Evolutionary conservation across 2,329 filamentous ascomycete species (phyloP).

Genomic region (Aspergillus pseudoterreus): DNA sequence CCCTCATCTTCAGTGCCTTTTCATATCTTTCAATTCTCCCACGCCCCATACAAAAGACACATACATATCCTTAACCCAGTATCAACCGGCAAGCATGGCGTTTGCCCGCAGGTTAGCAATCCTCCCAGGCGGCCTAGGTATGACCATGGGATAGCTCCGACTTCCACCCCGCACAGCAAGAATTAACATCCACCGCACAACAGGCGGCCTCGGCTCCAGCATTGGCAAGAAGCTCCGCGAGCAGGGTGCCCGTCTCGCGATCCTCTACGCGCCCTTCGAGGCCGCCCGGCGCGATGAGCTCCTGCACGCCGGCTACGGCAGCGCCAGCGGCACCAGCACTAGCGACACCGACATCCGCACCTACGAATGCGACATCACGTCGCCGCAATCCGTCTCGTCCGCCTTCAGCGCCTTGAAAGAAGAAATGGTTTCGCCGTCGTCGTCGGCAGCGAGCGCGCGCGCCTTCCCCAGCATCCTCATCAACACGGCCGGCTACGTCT

Average conservation of each 20-base stretch:
- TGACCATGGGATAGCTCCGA: constrained; percentile 2
- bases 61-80: neutral
- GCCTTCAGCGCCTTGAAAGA: constrained; percentile 39
- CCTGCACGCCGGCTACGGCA: constrained; percentile 35
- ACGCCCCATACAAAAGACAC: no score
- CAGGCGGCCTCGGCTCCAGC: constrained; percentile 42
- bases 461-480: constrained; percentile 39
- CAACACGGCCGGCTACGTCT: constrained; percentile 46
- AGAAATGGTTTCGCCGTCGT: constrained; percentile 11
- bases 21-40: no score
- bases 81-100: constrained; percentile 24
- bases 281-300: constrained; percentile 33
- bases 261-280: constrained; percentile 49
- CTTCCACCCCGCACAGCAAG: neutral
- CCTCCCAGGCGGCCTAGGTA: constrained; percentile 43
- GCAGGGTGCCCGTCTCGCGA: constrained; percentile 42
- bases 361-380: constrained; percentile 48
- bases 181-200: neutral
- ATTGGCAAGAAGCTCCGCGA: constrained; percentile 41
- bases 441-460: constrained; percentile 14
- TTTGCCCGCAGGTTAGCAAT: constrained; percentile 40
- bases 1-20: neutral
- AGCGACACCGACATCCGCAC: constrained; percentile 27
- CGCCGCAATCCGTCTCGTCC: constrained; percentile 43
- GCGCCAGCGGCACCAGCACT: constrained; percentile 5